Base-by-base conservation (phyloP, 768 basidiomycete species). In the Saitozyma sp. region DNA sequence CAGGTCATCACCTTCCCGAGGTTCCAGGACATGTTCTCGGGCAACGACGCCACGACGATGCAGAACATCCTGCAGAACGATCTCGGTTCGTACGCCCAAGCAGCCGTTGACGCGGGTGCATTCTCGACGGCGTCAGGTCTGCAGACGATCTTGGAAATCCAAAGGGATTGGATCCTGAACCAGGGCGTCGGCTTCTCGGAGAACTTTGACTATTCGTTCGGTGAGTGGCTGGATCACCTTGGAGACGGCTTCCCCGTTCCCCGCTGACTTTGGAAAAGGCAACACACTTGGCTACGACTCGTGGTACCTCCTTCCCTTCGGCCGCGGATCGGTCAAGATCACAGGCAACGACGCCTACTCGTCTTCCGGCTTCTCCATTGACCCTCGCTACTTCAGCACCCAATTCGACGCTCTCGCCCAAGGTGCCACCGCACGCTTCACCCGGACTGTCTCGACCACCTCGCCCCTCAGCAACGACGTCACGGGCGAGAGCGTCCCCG, bases 231-330 rank as follows among this genome's bases (percentile, higher is more conserved):
- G 11, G 54, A 46, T 3, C 38, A 55, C 29, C 17, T 1, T 38
- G 8, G 2, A 13, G 14, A 55, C 54, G 38, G 4, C 54, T 37
- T n/a, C n/a, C n/a, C n/a, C n/a, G n/a, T n/a, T n/a, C n/a, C 14
- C 41, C 20, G 45, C 48, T 41, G 14, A 46, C n/a, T 39, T 37
- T 2, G 2, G 29, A 37, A 29, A 50, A 17, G 42, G 41, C 38
- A 46, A 45, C 13, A 62, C 60, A 7, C 52, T 64, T 2, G 62
- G 63, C 8, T 58, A 53, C 45, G 60, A 61, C 54, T 56, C 54
- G 10, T 77, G 76, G 76, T 69, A 63, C 61, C 62, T 75, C 17
- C 59, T 77, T 10, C 72, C 74, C 6, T 75, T 77, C 61, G 64
- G 62, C 19, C 69, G 74, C 9, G 76, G 76, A 0, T 66, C 64